phyloP scores from a whole-genome alignment of 495 filamentous ascomycete genomes.

The Penicillium steckii region DNA sequence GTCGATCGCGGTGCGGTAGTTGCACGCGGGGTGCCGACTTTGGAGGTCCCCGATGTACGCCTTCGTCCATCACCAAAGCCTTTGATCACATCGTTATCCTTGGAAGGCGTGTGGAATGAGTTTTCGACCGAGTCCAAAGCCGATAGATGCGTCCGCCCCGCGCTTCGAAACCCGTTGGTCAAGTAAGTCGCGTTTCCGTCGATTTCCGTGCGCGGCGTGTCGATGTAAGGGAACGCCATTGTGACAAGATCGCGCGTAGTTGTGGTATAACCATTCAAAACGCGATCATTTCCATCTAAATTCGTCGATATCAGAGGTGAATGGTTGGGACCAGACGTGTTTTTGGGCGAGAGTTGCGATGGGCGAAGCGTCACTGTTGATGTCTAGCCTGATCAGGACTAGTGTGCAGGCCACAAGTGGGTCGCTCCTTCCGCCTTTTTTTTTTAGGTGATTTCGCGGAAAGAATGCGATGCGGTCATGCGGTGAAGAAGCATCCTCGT shows the following conservation, averaged over 20 bases:
- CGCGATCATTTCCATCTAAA: conserved; percentile 30
- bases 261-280: conserved; percentile 22
- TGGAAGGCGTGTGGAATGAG: conserved; percentile 82
- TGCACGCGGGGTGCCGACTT: conserved; percentile 67
- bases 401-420: conserved; percentile 25
- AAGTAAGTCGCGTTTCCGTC: conserved; percentile 77
- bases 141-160: conserved; percentile 47
- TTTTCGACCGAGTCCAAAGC: conserved; percentile 80
- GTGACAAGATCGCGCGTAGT: conserved; percentile 18
- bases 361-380: conserved; percentile 38
- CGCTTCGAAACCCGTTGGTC: conserved; percentile 54
- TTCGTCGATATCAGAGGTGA: not conserved
- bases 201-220: conserved; percentile 75
- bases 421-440: conserved; percentile 29
- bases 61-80: conserved; percentile 61
- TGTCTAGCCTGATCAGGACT: conserved; percentile 38
- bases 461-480: conserved; percentile 42
- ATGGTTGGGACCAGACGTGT: conserved; percentile 34
- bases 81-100: conserved; percentile 69
- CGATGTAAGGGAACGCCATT: conserved; percentile 59
- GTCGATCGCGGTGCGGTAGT: conserved; percentile 45
- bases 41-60: conserved; percentile 49
- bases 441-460: conserved; percentile 18
- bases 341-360: conserved; percentile 31
- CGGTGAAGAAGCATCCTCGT: not conserved